phyloP scores from a whole-genome alignment of 2,329 filamentous ascomycete genomes.

The Pseudogymnoascus verrucosus region DNA sequence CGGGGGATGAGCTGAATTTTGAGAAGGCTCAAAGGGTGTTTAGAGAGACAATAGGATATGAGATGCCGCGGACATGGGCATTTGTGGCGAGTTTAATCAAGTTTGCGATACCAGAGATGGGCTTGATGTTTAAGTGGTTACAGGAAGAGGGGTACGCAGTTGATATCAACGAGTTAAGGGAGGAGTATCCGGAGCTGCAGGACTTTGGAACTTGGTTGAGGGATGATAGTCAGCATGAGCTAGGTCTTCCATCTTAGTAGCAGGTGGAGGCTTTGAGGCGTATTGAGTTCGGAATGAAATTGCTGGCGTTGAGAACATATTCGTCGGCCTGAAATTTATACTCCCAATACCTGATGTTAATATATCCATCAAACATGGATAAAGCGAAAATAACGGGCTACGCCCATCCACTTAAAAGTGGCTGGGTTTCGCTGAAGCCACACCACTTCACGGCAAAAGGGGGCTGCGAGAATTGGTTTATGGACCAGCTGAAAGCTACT shows the following conservation, averaged over 20 bases:
- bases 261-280: background rate
- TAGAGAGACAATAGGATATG: slow-evolving; percentile 22
- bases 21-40: slow-evolving; percentile 27
- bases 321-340: background rate
- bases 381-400: too few relatives aligned
- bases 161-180: slow-evolving; percentile 32
- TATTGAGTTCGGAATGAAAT: background rate
- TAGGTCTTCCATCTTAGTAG: background rate
- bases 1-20: slow-evolving; percentile 38
- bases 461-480: background rate
- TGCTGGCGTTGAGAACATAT: background rate
- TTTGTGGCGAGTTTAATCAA: slow-evolving; percentile 21
- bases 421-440: too few relatives aligned
- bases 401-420: too few relatives aligned
- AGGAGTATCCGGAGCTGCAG: slow-evolving; percentile 35
- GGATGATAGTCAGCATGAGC: slow-evolving; percentile 25
- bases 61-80: slow-evolving; percentile 25
- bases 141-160: slow-evolving; percentile 24
- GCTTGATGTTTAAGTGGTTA: slow-evolving; percentile 27
- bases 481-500: background rate
- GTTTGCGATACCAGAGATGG: slow-evolving; percentile 23
- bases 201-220: slow-evolving; percentile 39
- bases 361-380: too few relatives aligned
- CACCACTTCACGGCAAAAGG: too few relatives aligned
- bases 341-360: background rate